Base-by-base conservation (phyloP, 805 yeast genomes). In the Scheffersomyces coipomensis region DNA sequence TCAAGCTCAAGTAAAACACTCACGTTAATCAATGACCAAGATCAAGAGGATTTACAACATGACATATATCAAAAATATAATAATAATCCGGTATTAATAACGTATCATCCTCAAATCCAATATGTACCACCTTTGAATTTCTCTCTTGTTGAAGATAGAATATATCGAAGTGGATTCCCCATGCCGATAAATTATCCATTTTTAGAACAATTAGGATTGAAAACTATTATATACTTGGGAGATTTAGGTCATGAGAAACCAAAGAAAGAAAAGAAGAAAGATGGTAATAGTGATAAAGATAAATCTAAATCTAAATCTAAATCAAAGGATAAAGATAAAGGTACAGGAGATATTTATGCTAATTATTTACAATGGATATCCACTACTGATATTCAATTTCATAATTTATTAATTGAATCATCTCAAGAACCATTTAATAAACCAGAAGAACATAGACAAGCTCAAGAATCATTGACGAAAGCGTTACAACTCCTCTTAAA, bases 141-240 rank as follows among this genome's bases (percentile, higher is more conserved):
- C 53, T 78, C 95, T 1, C 77, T 88, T 17, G 96, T 93, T 2
- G 96, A 87, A 43, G 89, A 88, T 41, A 82, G 86, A 5, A 78
- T 91, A 10, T 91, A 90, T 59, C 68, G 99, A 15, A 83, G 95
- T 1, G 99, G 99, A 1, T 95, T 90, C 55, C 99, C 99, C 1
- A 86, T 88, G 69, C 85, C 88, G 0, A 76, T 81, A 46, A 91
- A 89, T 64, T 88, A 81, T 53, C 78, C 83, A n/a, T 93, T 88
- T 49, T 70, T 91, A 17, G 75, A 76, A 48, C 83, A 81, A 21
- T 63, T 93, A 35, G 70, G 79, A 24, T 62, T 91, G 43, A 79
- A 79, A 50, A 89, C 97, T 0, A 88, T 91, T 33, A 83, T 91
- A 30, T 88, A 86, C 53, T 62, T 84, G 7, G 91, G 91, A 2